Evolutionary conservation across 1,139 yeast species (phyloP).

Genomic region (Yamadazyma triangularis): DNA sequence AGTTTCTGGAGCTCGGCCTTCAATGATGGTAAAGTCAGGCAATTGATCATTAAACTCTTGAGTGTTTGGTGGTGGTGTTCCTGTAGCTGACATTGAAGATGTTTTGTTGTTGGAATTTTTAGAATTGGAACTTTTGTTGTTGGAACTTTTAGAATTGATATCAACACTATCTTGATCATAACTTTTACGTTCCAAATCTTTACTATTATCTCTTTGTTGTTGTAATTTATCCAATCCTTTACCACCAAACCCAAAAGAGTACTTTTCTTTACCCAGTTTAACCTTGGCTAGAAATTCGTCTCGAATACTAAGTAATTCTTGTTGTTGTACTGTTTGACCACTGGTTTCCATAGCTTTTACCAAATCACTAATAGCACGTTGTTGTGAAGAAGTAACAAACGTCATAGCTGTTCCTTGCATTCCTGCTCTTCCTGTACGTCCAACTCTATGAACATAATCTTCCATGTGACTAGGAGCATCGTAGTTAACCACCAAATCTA

Average conservation of each 20-base stretch:
- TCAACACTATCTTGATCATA: slow-evolving; percentile 9
- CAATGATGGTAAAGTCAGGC: slow-evolving; percentile 47
- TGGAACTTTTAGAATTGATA: background rate
- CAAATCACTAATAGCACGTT: slow-evolving; percentile 65
- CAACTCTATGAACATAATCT: slow-evolving; percentile 94
- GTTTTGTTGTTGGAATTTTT: slow-evolving; percentile 2
- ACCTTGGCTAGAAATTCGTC: slow-evolving; percentile 56
- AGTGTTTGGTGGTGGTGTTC: slow-evolving; percentile 1
- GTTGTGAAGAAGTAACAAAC: slow-evolving; percentile 62
- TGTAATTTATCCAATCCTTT: slow-evolving; percentile 84
- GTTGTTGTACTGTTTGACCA: slow-evolving; percentile 22
- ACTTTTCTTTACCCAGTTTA: slow-evolving; percentile 64
- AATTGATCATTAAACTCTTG: slow-evolving; percentile 13
- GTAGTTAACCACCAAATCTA: slow-evolving; percentile 75
- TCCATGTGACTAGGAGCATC: slow-evolving; percentile 93
- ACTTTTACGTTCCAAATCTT: slow-evolving; percentile 44
- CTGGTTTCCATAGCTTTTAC: slow-evolving; percentile 63
- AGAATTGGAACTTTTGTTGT: slow-evolving; percentile 1
- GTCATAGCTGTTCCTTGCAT: slow-evolving; percentile 74
- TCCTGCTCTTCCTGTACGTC: slow-evolving; percentile 95
- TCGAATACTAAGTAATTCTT: slow-evolving; percentile 50
- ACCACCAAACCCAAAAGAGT: slow-evolving; percentile 84
- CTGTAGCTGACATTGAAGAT: slow-evolving; percentile 1
- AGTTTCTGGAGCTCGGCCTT: slow-evolving; percentile 57
- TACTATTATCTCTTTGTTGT: slow-evolving; percentile 55